Base-by-base conservation (phyloP, 257 asterid species). In the Lithospermum erythrorhizon region DNA sequence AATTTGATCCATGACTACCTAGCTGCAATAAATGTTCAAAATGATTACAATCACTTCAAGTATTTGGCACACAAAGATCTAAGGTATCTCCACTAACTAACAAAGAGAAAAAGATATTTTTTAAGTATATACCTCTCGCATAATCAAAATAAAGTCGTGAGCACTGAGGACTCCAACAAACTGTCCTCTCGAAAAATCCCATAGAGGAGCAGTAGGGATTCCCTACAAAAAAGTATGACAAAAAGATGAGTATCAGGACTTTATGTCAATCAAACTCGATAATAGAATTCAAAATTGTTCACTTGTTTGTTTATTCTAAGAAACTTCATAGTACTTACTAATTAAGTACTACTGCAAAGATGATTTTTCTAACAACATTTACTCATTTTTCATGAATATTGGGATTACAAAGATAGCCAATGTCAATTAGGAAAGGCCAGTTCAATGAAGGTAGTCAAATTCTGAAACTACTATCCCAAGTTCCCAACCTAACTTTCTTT, bases 131-230 rank as follows among this genome's bases (percentile, higher is more conserved):
- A 88, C 98, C 96, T 87, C 98, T 71, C 80, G 78, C 94, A 87
- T 79, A 58, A 90, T 90, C 69, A 87, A 78, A 73, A 90, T 90
- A 70, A 90, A 90, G 81, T 90, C 96, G 72, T 83, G 67, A 15
- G 95, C 87, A 62, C 94, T 90, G 52, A 90, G 91, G 66, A 87
- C 84, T 79, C 98, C 98, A 58, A 82, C 90, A 75, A 87, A 90
- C 66, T 70, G 79, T 45, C 87, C 87, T 75, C 78, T 85, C 25
- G 82, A 70, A 75, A 79, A 90, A 80, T 86, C 86, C 95, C 96
- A 90, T 22, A 90, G 79, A 25, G 95, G 96, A 15, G 98, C 96
- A 69, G 75, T 74, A 55, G 91, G 82, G 72, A 82, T 76, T 58
- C 94, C 96, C 95, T 90, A 82, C 48, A 80, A 80, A n/a, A 73